Base-by-base conservation (phyloP, 2,329 filamentous ascomycete species). In the Penicillium sp. region DNA sequence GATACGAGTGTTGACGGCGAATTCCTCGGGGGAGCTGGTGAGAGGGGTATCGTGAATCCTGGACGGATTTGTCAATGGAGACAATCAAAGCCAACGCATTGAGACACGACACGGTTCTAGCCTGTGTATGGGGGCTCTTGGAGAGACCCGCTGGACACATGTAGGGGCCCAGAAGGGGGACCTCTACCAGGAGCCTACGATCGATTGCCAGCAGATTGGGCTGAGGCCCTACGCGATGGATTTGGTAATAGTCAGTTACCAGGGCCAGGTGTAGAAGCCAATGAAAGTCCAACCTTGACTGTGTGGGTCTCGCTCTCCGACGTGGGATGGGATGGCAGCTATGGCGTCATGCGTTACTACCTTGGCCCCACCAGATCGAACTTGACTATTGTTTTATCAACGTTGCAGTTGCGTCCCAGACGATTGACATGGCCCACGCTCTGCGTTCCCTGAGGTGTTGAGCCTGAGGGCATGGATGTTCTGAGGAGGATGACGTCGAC, bases 351-450 rank as follows among this genome's bases (percentile, higher is more conserved):
- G 12, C 10, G 15, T 37, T 67, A 12, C 60, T 54, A 69, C 67
- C 50, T 41, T 64, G 41, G 51, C 61, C 64, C 61, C 64, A 63
- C 60, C 10, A 0, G 28, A 22, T 61, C 14, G 35, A 56, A 67
- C 63, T 65, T 58, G 51, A 54, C 47, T 52, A 69, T 68, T 69
- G 64, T 69, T 54, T 58, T 43, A 17, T n/a, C 42, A 62, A 52
- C 60, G 67, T 69, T 69, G 59, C 67, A 67, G 64, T 69, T 68
- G 64, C 67, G 63, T 64, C 50, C 62, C 58, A 58, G 17, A 39
- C 37, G 6, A 55, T 49, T 52, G 22, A 14, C 12, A 22, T 37
- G 22, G 37, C 45, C 35, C 50, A 62, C 12, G 51, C 38, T 57
- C 14, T 54, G 17, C 17, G 17, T 25, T 22, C 17, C 55, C 11